Evolutionary conservation across 495 filamentous ascomycete species (phyloP).

Genomic region (Hypoxylon trugodes): DNA sequence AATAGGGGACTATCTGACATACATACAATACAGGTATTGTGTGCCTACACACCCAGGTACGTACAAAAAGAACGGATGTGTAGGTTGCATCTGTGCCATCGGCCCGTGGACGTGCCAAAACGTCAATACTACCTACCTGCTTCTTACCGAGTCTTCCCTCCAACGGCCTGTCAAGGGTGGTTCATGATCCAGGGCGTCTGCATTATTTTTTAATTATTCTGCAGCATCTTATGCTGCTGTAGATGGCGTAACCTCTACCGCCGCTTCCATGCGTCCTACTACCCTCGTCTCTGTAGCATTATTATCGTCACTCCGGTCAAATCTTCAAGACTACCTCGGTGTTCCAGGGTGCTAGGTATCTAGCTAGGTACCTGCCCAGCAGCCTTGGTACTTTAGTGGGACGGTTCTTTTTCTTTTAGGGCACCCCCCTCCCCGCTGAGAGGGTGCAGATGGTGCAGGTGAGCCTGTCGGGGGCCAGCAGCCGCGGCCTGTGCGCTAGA

Average conservation of each 20-base stretch:
- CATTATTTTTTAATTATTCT: slow-evolving; percentile 36
- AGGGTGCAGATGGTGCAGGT: slow-evolving; percentile 37
- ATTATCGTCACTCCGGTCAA: slow-evolving; percentile 17
- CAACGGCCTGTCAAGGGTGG: slow-evolving; percentile 7
- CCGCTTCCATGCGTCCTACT: slow-evolving; percentile 13
- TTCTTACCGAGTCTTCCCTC: slow-evolving; percentile 24
- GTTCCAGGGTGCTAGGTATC: too few relatives aligned
- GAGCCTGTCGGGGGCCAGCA: slow-evolving; percentile 37
- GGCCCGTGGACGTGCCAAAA: slow-evolving; percentile 36
- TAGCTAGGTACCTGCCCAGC: too few relatives aligned
- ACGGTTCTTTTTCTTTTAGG: slow-evolving; percentile 16
- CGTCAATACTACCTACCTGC: slow-evolving; percentile 30
- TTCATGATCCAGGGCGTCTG: slow-evolving; percentile 8
- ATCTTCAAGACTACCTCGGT: too few relatives aligned
- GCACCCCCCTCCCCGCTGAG: slow-evolving; percentile 27
- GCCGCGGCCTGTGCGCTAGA: slow-evolving; percentile 40
- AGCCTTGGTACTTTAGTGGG: too few relatives aligned
- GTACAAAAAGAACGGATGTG: slow-evolving; percentile 34
- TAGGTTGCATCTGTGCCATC: slow-evolving; percentile 32
- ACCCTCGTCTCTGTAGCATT: slow-evolving; percentile 23
- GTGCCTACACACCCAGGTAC: not conserved
- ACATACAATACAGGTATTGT: not conserved
- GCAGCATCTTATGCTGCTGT: slow-evolving; percentile 20
- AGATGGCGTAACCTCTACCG: slow-evolving; percentile 24
- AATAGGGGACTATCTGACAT: slow-evolving; percentile 15